These are phyloP conservation scores for Solanum acaule DNA, from an alignment of 257 asterid species.

Conservation along the genomic window DNA sequence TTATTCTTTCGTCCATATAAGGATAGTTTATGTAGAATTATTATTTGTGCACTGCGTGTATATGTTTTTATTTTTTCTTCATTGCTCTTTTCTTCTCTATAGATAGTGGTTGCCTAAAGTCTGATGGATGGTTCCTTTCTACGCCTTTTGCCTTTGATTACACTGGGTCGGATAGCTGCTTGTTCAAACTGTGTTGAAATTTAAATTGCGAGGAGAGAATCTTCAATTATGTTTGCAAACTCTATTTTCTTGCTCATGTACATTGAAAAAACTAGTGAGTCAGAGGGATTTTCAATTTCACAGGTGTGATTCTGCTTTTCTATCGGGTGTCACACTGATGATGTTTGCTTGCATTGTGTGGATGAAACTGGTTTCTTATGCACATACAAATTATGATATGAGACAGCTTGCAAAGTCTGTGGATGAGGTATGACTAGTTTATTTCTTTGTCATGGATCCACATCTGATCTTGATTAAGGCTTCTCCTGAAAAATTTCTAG, in stretches of 20 bases:
- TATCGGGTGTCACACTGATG: slow-evolving; percentile 75
- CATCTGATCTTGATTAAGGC: not conserved
- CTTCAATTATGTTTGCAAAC: not conserved
- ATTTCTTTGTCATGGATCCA: not conserved
- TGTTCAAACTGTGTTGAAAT: not conserved
- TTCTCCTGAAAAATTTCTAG: not conserved
- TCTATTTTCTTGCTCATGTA: not conserved
- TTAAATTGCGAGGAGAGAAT: not conserved
- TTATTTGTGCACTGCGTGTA: not conserved
- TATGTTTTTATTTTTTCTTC: not conserved
- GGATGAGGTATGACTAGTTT: slow-evolving; percentile 50
- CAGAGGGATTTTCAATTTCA: slow-evolving; percentile 10
- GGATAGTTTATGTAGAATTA: not conserved
- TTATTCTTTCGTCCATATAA: not conserved
- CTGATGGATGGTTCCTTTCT: not conserved
- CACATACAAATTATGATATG: slow-evolving; percentile 89
- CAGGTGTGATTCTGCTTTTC: slow-evolving; percentile 97
- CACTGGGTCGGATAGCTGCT: not conserved
- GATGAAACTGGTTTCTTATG: slow-evolving; percentile 93
- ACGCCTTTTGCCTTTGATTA: not conserved
- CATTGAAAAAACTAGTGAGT: not conserved
- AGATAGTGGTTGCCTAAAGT: not conserved
- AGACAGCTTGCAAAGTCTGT: slow-evolving; percentile 60
- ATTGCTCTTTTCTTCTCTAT: not conserved
- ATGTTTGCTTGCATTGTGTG: slow-evolving; percentile 73